Percentiles rank a stretch among this genome's conserved stretches.
Evolutionary conservation across 345 rosid species (phyloP).

Genomic region (Balakata baccata): DNA sequence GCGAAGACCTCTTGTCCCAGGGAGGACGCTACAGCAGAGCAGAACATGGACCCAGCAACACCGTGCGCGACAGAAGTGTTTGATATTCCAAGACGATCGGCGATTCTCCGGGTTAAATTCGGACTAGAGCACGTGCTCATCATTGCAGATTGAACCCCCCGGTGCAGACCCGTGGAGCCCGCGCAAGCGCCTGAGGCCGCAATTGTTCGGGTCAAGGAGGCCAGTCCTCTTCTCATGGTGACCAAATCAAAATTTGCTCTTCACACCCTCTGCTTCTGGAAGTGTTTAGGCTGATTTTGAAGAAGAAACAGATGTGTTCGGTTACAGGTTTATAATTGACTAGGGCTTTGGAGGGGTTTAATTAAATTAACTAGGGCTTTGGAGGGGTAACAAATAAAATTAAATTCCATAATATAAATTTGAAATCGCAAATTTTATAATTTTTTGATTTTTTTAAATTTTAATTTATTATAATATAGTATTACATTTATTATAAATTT

Average conservation of each 20-base stretch:
- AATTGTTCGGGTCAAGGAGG: constrained; percentile 39
- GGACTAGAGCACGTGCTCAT: constrained; percentile 27
- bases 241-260: background rate
- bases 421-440: too few species aligned
- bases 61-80: constrained; percentile 38
- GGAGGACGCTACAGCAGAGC: constrained; percentile 52
- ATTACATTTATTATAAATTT: too few species aligned
- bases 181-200: constrained; percentile 17
- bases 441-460: background rate
- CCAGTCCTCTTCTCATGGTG: constrained; percentile 56
- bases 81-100: constrained; percentile 24
- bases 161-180: constrained; percentile 24
- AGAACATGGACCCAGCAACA: constrained; percentile 43
- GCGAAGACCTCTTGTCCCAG: constrained; percentile 55
- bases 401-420: too few species aligned
- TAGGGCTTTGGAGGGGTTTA: constrained; percentile 10
- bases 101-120: constrained; percentile 30
- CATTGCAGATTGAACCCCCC: constrained; percentile 39
- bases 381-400: background rate
- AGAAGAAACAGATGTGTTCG: background rate
- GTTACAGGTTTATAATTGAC: background rate
- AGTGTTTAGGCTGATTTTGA: background rate
- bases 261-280: background rate
- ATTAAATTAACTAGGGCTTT: constrained; percentile 3
- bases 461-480: background rate